Base-by-base conservation (phyloP, 371 early-diverging fungal species). In the Mortierella sp. region DNA sequence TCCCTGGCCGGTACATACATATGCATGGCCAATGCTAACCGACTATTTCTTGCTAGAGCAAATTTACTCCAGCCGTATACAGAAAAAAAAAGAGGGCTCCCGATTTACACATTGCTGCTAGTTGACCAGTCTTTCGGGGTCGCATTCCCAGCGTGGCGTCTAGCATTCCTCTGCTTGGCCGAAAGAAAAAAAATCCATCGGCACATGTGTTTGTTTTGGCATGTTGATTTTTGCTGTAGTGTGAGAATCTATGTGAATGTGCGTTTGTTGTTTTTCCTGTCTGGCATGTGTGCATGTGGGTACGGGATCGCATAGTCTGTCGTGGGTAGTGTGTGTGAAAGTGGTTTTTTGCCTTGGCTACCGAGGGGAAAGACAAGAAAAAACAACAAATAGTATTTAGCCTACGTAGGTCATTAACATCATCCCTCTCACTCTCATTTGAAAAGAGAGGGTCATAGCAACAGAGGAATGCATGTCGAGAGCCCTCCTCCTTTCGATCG, bases 311-410 rank as follows among this genome's bases (percentile, higher is more conserved):
- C n/a, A n/a, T n/a, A n/a, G n/a, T n/a, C n/a, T n/a, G n/a, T n/a
- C n/a, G n/a, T n/a, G n/a, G 61, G 61, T 58, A 19, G 61, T 37
- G 61, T 34, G 61, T 61, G 61, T 61, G 61, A 61, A 58, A 61
- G 61, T 8, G 37, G 14, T n/a, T 48, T 47, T 47, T 47, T 47
- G 19, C 47, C 22, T 34, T 58, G 34, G 34, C 58, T 58, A 16
- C 34, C 16, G 19, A 58, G 2, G 19, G 34, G 19, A 34, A 29
- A 7, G 37, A 55, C 10, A 22, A 24, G 16, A 14, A 26, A 13
- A 53, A 55, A 55, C 55, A 55, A 61, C 22, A 61, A 31, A 34
- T 22, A 61, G 34, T 58, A 34, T 19, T 47, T 22, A 19, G 13
- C 58, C 19, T 7, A 31, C 7, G 58, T 34, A 58, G 58, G 34